phyloP scores from a whole-genome alignment of 2,329 filamentous ascomycete genomes.

The Colletotrichum endophyticum region DNA sequence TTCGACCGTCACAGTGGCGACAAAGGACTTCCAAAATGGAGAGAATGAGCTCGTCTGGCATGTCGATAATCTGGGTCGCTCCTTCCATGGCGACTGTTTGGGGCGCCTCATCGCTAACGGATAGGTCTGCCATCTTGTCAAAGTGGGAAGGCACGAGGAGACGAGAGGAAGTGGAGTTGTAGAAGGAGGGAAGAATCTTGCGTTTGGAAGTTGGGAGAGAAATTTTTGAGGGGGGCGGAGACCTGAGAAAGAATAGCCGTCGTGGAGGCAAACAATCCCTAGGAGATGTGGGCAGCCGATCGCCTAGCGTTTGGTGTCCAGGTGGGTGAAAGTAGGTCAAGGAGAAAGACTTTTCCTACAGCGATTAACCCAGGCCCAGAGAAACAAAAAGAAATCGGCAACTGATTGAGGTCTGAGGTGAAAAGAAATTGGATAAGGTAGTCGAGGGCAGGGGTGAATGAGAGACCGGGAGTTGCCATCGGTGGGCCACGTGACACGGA shows the following conservation, averaged over 20 bases:
- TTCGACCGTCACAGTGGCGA: neutral
- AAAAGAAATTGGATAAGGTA: no score
- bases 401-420: no score
- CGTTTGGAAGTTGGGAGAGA: accelerated
- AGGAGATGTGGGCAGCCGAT: neutral
- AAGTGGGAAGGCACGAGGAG: neutral
- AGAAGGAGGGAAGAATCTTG: accelerated
- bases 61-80: neutral
- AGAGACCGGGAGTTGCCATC: accelerated
- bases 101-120: no score
- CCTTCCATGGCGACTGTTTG: neutral
- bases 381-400: no score
- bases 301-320: neutral
- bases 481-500: no score
- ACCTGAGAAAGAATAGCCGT: neutral
- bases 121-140: neutral
- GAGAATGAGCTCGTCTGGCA: neutral
- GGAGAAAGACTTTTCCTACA: no score
- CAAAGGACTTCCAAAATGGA: neutral
- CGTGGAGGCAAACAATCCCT: neutral
- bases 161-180: accelerated
- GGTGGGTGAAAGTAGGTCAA: neutral
- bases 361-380: no score
- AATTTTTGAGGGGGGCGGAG: no score
- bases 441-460: no score